Evolutionary conservation across 306 rosid species (phyloP).

Genomic region (Cucurbita argyrosperma): DNA sequence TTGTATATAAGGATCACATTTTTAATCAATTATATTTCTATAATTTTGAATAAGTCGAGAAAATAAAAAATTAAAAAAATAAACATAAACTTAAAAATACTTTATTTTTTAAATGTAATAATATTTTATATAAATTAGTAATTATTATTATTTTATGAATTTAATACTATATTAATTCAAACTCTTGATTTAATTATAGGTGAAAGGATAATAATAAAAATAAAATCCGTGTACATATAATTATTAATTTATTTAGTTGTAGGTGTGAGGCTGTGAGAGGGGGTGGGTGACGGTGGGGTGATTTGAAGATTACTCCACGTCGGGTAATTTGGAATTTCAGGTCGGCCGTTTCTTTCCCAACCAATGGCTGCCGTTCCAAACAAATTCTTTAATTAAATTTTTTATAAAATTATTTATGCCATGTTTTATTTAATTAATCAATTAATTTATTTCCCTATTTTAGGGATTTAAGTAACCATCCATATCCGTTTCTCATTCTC

Average conservation of each 20-base stretch:
- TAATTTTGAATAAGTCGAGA: too few species aligned
- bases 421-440: not conserved
- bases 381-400: not conserved
- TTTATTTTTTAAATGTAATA: too few species aligned
- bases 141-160: too few species aligned
- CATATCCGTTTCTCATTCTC: too few species aligned
- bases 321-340: not conserved
- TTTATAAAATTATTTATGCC: not conserved
- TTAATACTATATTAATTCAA: too few species aligned
- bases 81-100: too few species aligned
- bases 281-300: conserved; percentile 6
- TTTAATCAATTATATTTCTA: too few species aligned
- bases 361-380: not conserved
- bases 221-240: not conserved
- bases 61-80: too few species aligned
- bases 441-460: not conserved
- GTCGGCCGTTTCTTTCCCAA: conserved; percentile 5
- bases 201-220: not conserved
- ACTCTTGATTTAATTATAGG: too few species aligned
- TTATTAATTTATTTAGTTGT: not conserved
- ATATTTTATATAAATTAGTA: too few species aligned
- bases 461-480: too few species aligned
- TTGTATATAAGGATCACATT: too few species aligned
- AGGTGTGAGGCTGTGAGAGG: not conserved
- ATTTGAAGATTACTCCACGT: not conserved